These are phyloP conservation scores for Colletotrichum tofieldiae DNA, from an alignment of 2,329 filamentous ascomycete genomes.

Conservation along the genomic window DNA sequence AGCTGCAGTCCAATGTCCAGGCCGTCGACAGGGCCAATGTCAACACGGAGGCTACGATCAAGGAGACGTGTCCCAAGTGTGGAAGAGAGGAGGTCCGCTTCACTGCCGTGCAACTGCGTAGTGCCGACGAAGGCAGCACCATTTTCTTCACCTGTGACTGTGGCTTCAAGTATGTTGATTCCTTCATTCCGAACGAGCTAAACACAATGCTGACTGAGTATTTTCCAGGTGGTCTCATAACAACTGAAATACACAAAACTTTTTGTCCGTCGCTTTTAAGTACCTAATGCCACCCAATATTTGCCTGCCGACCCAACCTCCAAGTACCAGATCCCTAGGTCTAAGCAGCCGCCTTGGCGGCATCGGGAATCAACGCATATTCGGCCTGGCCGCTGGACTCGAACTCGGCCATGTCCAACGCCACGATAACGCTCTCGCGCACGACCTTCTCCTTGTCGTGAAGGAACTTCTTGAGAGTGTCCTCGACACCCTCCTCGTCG, in stretches of 20 bases:
- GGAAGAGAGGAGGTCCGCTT: constrained; percentile 87
- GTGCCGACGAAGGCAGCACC: constrained; percentile 95
- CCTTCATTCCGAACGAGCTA: constrained; percentile 14
- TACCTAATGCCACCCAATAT: constrained; percentile 42
- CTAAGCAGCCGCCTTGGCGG: constrained; percentile 59
- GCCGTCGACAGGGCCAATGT: constrained; percentile 84
- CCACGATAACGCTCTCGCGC: constrained; percentile 93
- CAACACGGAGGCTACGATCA: constrained; percentile 78
- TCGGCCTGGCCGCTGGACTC: constrained; percentile 91
- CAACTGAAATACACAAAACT: constrained; percentile 62
- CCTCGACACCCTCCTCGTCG: constrained; percentile 93
- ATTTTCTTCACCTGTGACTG: constrained; percentile 93
- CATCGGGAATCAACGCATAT: constrained; percentile 90
- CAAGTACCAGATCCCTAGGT: constrained; percentile 37
- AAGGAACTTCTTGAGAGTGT: constrained; percentile 85
- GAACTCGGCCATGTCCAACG: constrained; percentile 97
- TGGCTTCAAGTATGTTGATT: constrained; percentile 79
- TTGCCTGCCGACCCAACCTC: constrained; percentile 37
- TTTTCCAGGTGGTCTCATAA: constrained; percentile 69
- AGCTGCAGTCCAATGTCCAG: constrained; percentile 87
- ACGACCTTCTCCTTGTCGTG: constrained; percentile 95
- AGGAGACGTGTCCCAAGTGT: constrained; percentile 84
- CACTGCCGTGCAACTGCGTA: constrained; percentile 86
- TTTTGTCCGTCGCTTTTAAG: constrained; percentile 40
- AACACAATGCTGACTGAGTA: constrained; percentile 46